phyloP scores from a whole-genome alignment of 805 yeast species.

The Clavispora phyllophila region DNA sequence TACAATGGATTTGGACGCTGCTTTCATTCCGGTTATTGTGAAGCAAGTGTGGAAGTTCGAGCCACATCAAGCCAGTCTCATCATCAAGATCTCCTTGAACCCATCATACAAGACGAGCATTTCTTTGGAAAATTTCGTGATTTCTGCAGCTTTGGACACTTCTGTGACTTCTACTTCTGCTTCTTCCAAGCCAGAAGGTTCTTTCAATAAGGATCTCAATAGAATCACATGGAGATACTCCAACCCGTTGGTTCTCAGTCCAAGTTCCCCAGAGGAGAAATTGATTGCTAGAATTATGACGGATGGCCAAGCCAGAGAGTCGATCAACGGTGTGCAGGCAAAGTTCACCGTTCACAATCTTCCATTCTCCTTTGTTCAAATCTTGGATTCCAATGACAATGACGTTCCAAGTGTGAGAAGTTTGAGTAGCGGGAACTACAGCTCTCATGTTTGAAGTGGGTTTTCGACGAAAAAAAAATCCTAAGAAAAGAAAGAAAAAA shows the following conservation, averaged over 20 bases:
- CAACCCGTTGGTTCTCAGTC: slow-evolving; percentile 39
- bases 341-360: slow-evolving; percentile 50
- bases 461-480: too few relatives aligned
- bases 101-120: slow-evolving; percentile 40
- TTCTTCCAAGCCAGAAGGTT: slow-evolving; percentile 86
- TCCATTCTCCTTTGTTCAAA: slow-evolving; percentile 37
- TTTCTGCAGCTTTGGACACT: slow-evolving; percentile 53
- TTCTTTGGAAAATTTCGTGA: slow-evolving; percentile 52
- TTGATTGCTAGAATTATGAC: slow-evolving; percentile 86
- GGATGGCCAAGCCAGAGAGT: slow-evolving; percentile 63
- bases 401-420: slow-evolving; percentile 44
- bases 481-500: background rate
- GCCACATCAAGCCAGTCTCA: slow-evolving; percentile 76
- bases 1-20: slow-evolving; percentile 42
- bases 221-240: slow-evolving; percentile 81
- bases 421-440: slow-evolving; percentile 46
- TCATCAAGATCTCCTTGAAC: slow-evolving; percentile 60
- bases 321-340: slow-evolving; percentile 67
- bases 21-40: slow-evolving; percentile 59
- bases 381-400: slow-evolving; percentile 25
- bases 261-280: slow-evolving; percentile 41
- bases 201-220: slow-evolving; percentile 79
- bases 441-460: slow-evolving; percentile 25
- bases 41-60: slow-evolving; percentile 91
- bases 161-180: slow-evolving; percentile 68